A percentile compares a stretch with the other conserved stretches of the same genome.
Conservation (phyloP, 345 rosid species). For the Turnera subulata region DNA sequence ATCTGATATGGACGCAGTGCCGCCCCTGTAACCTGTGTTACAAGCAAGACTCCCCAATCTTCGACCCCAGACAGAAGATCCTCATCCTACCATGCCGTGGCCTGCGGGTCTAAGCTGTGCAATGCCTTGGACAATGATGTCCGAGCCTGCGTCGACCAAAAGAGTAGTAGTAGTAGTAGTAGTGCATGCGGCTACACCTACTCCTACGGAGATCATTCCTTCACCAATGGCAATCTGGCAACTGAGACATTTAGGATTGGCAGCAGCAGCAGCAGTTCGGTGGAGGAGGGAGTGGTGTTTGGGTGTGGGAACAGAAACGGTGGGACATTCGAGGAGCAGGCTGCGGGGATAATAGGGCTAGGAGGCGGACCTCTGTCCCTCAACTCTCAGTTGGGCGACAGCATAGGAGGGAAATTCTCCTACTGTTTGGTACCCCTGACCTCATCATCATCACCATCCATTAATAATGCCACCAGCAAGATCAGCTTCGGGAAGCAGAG, state of each 20-base stretch:
- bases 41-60: slow-evolving; percentile 39
- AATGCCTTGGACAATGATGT: slow-evolving; percentile 8
- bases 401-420: slow-evolving; percentile 42
- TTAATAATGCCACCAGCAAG: slow-evolving; percentile 34
- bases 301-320: slow-evolving; percentile 54
- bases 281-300: slow-evolving; percentile 21
- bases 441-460: slow-evolving; percentile 4
- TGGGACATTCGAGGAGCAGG: slow-evolving; percentile 39
- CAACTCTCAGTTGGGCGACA: slow-evolving; percentile 35
- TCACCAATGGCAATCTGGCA: slow-evolving; percentile 39
- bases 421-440: slow-evolving; percentile 49
- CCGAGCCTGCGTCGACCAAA: slow-evolving; percentile 26
- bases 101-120: slow-evolving; percentile 39
- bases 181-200: slow-evolving; percentile 41
- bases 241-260: slow-evolving; percentile 37
- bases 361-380: slow-evolving; percentile 56
- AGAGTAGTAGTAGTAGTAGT: no score
- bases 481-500: slow-evolving; percentile 42
- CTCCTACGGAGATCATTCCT: slow-evolving; percentile 41
- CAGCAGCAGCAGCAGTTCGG: slow-evolving; percentile 11
- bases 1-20: slow-evolving; percentile 63
- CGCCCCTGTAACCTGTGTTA: slow-evolving; percentile 53
- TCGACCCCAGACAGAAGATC: slow-evolving; percentile 41
- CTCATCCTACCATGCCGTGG: slow-evolving; percentile 26
- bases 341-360: slow-evolving; percentile 61